phyloP scores from a whole-genome alignment of 306 rosid genomes.

The Comarum palustre region DNA sequence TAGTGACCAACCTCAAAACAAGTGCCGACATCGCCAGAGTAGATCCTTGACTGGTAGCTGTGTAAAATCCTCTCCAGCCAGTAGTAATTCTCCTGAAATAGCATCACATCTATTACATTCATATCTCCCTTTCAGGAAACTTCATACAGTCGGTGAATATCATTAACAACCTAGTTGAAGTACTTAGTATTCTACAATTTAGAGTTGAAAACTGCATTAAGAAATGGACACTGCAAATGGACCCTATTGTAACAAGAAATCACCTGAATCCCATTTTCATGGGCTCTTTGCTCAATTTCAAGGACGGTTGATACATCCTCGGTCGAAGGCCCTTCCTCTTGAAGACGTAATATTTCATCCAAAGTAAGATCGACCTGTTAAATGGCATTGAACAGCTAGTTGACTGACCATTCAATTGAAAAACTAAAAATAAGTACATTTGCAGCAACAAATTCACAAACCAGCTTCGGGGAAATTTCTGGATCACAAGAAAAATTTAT shows the following conservation, averaged over 20 bases:
- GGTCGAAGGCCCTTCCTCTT: slow-evolving; percentile 85
- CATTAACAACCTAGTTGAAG: slow-evolving; percentile 18
- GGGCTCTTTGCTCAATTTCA: slow-evolving; percentile 95
- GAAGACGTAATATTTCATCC: slow-evolving; percentile 83
- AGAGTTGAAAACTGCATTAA: background rate
- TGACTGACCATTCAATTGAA: slow-evolving; percentile 16
- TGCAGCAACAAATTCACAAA: slow-evolving; percentile 28
- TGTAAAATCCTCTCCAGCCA: slow-evolving; percentile 93
- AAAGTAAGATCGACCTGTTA: slow-evolving; percentile 82
- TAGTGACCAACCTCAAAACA: slow-evolving; percentile 69
- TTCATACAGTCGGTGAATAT: slow-evolving; percentile 14
- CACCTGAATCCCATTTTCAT: slow-evolving; percentile 97
- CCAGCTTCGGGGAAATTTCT: slow-evolving; percentile 87
- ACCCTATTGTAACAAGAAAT: slow-evolving; percentile 24
- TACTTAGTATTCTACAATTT: slow-evolving; percentile 4
- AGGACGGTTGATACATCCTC: slow-evolving; percentile 79
- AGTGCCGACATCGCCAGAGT: slow-evolving; percentile 69
- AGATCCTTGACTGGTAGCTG: slow-evolving; percentile 88
- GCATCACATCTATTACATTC: slow-evolving; percentile 26
- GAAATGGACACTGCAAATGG: slow-evolving; percentile 18
- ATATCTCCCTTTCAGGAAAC: slow-evolving; percentile 26
- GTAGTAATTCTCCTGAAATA: slow-evolving; percentile 83
- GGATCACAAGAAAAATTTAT: slow-evolving; percentile 93
- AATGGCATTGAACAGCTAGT: slow-evolving; percentile 26
- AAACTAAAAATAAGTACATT: background rate